Evolutionary conservation across 2,329 filamentous ascomycete species (phyloP).

Genomic region (Verticillium zaregamsianum): DNA sequence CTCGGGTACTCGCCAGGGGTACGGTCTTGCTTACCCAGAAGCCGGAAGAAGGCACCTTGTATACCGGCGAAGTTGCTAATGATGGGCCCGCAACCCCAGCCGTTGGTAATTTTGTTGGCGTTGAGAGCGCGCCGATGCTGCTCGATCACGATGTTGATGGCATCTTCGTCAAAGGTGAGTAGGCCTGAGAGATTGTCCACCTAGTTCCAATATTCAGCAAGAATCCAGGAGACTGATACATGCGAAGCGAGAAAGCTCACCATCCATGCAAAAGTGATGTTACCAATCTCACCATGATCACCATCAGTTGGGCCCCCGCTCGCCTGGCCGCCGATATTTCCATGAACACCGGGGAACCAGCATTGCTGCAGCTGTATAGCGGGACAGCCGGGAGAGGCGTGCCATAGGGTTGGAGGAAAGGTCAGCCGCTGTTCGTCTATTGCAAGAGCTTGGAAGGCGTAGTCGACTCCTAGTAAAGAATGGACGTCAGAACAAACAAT

Average conservation of each 20-base stretch:
- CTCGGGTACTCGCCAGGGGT: conserved; percentile 8
- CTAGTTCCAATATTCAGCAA: not conserved
- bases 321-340: conserved; percentile 1
- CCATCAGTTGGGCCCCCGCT: not conserved
- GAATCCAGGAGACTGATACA: not conserved
- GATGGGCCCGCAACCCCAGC: conserved; percentile 6
- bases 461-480: not conserved
- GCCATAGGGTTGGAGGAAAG: not conserved
- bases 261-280: conserved; percentile 13
- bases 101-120: not conserved
- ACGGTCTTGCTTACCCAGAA: conserved; percentile 1
- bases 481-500: not conserved
- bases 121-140: conserved; percentile 1
- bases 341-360: conserved; percentile 8
- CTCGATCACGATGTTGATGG: not conserved
- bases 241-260: conserved; percentile 1
- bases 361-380: conserved; percentile 2
- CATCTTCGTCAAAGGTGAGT: not conserved
- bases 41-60: not conserved
- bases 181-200: conserved; percentile 3
- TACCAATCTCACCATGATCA: conserved; percentile 8
- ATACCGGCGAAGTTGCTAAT: conserved; percentile 3
- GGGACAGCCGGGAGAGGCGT: not conserved
- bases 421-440: conserved; percentile 1
- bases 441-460: conserved; percentile 3